These are phyloP conservation scores for Pseudogymnoascus sp. DNA, from an alignment of 2,329 filamentous ascomycete species.

Conservation along the genomic window DNA sequence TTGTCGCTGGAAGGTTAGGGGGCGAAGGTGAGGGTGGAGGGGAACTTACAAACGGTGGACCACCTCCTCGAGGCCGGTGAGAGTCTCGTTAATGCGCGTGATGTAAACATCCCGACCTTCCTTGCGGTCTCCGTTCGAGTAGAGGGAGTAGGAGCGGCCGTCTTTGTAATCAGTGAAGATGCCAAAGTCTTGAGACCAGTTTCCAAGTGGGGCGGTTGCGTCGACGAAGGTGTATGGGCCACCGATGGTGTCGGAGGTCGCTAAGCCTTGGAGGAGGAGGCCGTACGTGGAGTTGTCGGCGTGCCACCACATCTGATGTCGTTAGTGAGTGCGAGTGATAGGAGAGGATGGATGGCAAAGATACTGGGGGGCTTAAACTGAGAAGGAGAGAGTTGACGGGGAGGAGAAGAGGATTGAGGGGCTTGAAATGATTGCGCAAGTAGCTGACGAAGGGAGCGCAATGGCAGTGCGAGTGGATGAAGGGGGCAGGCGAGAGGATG, in stretches of 20 bases:
- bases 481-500: no score
- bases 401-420: no score
- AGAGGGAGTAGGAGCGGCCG: constrained; percentile 48
- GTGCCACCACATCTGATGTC: constrained; percentile 50
- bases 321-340: neutral
- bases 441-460: no score
- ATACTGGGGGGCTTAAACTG: no score
- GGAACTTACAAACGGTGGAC: constrained; percentile 40
- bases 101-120: constrained; percentile 53
- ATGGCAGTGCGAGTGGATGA: no score
- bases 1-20: constrained; percentile 33
- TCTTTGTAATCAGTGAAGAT: constrained; percentile 54
- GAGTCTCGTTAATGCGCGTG: constrained; percentile 44
- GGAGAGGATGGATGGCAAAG: no score
- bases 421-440: no score
- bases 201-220: constrained; percentile 48
- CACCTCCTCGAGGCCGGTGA: constrained; percentile 44
- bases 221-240: constrained; percentile 32
- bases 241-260: constrained; percentile 44
- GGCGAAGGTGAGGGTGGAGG: neutral
- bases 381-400: no score
- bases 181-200: constrained; percentile 57
- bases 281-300: constrained; percentile 52
- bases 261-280: constrained; percentile 49
- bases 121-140: constrained; percentile 50